Conservation (phyloP, 1,139 yeast genomes). For the Suhomyces coccinellae region DNA sequence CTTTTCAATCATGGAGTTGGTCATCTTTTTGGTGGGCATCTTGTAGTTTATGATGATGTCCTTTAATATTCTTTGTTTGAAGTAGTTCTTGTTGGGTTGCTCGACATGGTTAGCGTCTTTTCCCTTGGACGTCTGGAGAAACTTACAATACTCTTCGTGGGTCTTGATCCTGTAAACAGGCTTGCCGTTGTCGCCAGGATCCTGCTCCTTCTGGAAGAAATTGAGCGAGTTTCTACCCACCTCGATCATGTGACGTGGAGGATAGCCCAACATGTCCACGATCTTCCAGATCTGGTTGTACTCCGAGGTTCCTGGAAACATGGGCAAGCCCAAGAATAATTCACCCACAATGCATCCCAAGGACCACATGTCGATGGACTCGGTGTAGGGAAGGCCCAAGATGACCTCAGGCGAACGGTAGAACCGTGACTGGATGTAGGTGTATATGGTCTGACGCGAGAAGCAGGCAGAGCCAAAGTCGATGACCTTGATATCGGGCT, state of each 20-base stretch:
- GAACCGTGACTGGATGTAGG: constrained; percentile 93
- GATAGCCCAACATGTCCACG: constrained; percentile 78
- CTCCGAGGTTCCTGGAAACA: constrained; percentile 94
- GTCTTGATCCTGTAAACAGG: constrained; percentile 34
- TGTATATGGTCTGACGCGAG: constrained; percentile 83
- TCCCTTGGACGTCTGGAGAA: constrained; percentile 29
- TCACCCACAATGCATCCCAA: constrained; percentile 96
- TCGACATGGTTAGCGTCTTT: constrained; percentile 52
- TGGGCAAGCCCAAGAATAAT: constrained; percentile 85
- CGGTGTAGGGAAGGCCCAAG: constrained; percentile 84
- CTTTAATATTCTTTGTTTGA: constrained; percentile 66
- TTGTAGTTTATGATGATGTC: constrained; percentile 78
- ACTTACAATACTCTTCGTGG: constrained; percentile 42
- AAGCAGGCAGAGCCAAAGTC: constrained; percentile 98
- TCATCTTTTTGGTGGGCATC: constrained; percentile 73
- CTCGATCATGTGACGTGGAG: constrained; percentile 96
- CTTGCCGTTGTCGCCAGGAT: constrained; percentile 28
- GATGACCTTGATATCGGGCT: constrained; percentile 86
- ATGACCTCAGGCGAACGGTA: constrained; percentile 96
- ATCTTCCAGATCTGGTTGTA: constrained; percentile 86
- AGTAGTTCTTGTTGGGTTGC: constrained; percentile 81
- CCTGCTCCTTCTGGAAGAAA: constrained; percentile 54
- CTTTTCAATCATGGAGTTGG: constrained; percentile 58
- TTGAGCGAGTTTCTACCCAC: constrained; percentile 83
- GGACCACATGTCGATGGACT: constrained; percentile 98